Evolutionary conservation across 1,139 yeast genomes (phyloP).

Genomic region (Suhomyces bolitotheri): DNA sequence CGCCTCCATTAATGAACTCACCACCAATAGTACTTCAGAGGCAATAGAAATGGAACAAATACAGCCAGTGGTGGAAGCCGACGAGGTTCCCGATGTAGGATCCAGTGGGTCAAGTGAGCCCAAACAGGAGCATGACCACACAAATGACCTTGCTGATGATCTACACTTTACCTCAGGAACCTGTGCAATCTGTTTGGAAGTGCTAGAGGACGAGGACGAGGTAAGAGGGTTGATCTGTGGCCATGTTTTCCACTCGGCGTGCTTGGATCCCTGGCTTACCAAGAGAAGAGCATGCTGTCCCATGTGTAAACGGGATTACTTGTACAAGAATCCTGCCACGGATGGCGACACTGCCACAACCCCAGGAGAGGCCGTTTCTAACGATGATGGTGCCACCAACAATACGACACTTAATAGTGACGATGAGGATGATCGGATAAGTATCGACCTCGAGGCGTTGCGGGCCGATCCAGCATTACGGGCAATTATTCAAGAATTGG

Average conservation of each 20-base stretch:
- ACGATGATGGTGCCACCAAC: constrained; percentile 14
- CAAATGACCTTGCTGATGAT: constrained; percentile 21
- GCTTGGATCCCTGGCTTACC: constrained; percentile 83
- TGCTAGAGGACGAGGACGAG: constrained; percentile 58
- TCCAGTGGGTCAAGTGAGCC: constrained; percentile 1
- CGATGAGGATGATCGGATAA: constrained; percentile 23
- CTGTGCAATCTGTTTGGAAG: constrained; percentile 79
- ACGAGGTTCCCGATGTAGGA: neutral
- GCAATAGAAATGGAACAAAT: constrained; percentile 2
- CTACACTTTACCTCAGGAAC: constrained; percentile 67
- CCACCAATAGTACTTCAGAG: constrained; percentile 6
- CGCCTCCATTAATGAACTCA: constrained; percentile 1
- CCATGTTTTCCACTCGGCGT: constrained; percentile 77
- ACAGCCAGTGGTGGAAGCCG: neutral
- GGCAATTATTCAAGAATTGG: constrained; percentile 41
- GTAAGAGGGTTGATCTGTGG: constrained; percentile 81
- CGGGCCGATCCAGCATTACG: constrained; percentile 42
- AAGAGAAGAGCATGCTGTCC: constrained; percentile 82
- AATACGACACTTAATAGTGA: constrained; percentile 8
- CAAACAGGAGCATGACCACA: constrained; percentile 3
- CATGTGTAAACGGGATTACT: constrained; percentile 75
- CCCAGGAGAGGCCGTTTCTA: constrained; percentile 12
- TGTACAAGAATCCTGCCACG: constrained; percentile 33
- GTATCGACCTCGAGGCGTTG: constrained; percentile 43
- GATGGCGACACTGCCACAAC: neutral